Percentiles rank a stretch among this genome's conserved stretches.
Conservation (phyloP, 163 green algal species). For the Smithsoniella earleae region DNA sequence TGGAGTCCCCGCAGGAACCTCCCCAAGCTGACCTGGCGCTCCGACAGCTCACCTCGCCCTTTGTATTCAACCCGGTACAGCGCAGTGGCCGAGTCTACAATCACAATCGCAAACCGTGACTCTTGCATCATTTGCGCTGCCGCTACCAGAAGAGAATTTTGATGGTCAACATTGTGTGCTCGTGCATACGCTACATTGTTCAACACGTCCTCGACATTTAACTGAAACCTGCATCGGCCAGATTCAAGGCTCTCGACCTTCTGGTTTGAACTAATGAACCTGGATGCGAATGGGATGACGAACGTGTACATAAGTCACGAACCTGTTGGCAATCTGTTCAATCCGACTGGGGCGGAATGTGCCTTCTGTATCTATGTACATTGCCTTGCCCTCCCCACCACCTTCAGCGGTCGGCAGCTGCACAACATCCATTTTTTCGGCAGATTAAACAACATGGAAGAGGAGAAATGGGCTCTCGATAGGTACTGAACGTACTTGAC, state of each 20-base stretch:
- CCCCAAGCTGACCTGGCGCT: slow-evolving; percentile 80
- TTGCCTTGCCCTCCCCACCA: slow-evolving; percentile 90
- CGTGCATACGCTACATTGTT: slow-evolving; percentile 98
- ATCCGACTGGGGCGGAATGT: slow-evolving; percentile 89
- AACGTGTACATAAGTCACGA: no score
- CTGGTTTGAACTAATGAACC: no score
- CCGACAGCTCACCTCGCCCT: slow-evolving; percentile 83
- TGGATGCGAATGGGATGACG: no score
- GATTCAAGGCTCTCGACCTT: slow-evolving; percentile 22
- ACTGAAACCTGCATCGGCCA: slow-evolving; percentile 60
- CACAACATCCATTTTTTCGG: slow-evolving; percentile 23
- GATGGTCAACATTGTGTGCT: slow-evolving; percentile 97
- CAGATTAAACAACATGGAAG: neutral
- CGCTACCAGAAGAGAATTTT: slow-evolving; percentile 72
- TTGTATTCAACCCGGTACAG: slow-evolving; percentile 89
- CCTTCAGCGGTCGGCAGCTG: slow-evolving; percentile 87
- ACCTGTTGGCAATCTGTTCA: slow-evolving; percentile 86
- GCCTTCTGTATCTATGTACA: slow-evolving; percentile 99
- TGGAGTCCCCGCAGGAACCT: slow-evolving; percentile 85
- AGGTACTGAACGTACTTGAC: slow-evolving; percentile 55
- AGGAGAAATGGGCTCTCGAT: slow-evolving; percentile 12
- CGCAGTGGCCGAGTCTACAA: slow-evolving; percentile 94
- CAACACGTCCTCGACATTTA: slow-evolving; percentile 84
- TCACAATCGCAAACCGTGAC: slow-evolving; percentile 74
- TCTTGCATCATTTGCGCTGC: slow-evolving; percentile 88